Conservation (phyloP, 306 rosid species). For the Begonia loranthoides region DNA sequence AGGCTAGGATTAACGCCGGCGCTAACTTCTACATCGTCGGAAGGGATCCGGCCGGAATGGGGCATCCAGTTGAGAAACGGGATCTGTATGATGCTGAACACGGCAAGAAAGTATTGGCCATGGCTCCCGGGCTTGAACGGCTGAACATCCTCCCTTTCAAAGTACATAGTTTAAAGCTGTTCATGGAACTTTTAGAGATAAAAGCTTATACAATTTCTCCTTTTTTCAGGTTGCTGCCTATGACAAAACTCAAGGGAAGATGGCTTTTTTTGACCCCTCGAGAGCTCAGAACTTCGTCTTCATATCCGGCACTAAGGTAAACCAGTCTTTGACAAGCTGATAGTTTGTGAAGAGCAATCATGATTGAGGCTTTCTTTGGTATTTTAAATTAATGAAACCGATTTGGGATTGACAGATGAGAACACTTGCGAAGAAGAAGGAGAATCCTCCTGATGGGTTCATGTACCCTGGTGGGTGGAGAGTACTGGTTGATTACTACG, state of each 20-base stretch:
- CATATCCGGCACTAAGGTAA: constrained; percentile 98
- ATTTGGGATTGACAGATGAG: constrained; percentile 72
- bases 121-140: constrained; percentile 98
- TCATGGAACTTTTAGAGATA: neutral
- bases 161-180: constrained; percentile 28
- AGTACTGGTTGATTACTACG: constrained; percentile 89
- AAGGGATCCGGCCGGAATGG: constrained; percentile 99
- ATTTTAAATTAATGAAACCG: neutral
- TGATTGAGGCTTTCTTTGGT: too few relatives aligned
- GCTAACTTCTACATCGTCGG: constrained; percentile 98
- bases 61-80: constrained; percentile 82
- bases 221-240: constrained; percentile 84
- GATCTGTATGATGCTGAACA: constrained; percentile 97
- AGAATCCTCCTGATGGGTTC: constrained; percentile 92
- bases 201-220: neutral
- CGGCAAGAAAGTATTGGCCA: constrained; percentile 92
- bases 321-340: neutral
- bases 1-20: constrained; percentile 97
- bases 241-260: constrained; percentile 83
- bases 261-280: constrained; percentile 96
- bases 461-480: constrained; percentile 99
- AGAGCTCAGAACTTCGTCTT: constrained; percentile 87
- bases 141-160: constrained; percentile 92
- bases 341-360: too few relatives aligned
- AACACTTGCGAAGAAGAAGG: constrained; percentile 78